These are phyloP conservation scores for Penicillium olsonii DNA, from an alignment of 2,329 filamentous ascomycete species.

Conservation along the genomic window DNA sequence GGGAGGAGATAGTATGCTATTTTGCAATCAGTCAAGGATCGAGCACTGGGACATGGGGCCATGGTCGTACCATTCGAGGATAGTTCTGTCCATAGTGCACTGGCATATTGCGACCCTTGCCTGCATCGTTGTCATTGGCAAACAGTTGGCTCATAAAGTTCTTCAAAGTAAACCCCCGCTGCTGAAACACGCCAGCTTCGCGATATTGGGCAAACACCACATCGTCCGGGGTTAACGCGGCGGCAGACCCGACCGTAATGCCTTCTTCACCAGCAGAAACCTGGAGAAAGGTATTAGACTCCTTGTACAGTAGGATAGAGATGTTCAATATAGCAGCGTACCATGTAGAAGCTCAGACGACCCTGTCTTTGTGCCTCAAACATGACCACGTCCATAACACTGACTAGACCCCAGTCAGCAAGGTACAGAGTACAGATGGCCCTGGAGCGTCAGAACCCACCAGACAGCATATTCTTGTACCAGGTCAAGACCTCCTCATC, in stretches of 20 bases:
- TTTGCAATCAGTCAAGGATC: conserved; percentile 31
- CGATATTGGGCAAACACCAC: conserved; percentile 94
- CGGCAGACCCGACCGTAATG: conserved; percentile 84
- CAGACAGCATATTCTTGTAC: conserved; percentile 66
- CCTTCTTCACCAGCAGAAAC: conserved; percentile 90
- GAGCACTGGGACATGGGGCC: neutral
- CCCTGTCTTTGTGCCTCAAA: conserved; percentile 96
- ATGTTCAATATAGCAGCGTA: conserved; percentile 35
- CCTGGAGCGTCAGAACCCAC: conserved; percentile 33
- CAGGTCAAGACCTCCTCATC: conserved; percentile 61
- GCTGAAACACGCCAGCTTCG: conserved; percentile 86
- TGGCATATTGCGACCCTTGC: conserved; percentile 90
- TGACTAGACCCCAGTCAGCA: conserved; percentile 48
- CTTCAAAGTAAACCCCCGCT: conserved; percentile 81
- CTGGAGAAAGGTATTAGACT: conserved; percentile 31
- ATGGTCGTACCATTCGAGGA: conserved; percentile 71
- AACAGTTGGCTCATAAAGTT: conserved; percentile 97
- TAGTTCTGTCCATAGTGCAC: conserved; percentile 89
- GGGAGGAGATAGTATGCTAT: conserved; percentile 81
- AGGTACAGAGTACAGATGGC: no score
- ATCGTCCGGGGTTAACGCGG: conserved; percentile 78
- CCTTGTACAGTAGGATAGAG: neutral
- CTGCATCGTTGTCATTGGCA: conserved; percentile 77
- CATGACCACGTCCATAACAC: conserved; percentile 96
- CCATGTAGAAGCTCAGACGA: conserved; percentile 96